These are phyloP conservation scores for Camellia granthamiana DNA, from an alignment of 148 eudicot genomes.

Conservation along the genomic window DNA sequence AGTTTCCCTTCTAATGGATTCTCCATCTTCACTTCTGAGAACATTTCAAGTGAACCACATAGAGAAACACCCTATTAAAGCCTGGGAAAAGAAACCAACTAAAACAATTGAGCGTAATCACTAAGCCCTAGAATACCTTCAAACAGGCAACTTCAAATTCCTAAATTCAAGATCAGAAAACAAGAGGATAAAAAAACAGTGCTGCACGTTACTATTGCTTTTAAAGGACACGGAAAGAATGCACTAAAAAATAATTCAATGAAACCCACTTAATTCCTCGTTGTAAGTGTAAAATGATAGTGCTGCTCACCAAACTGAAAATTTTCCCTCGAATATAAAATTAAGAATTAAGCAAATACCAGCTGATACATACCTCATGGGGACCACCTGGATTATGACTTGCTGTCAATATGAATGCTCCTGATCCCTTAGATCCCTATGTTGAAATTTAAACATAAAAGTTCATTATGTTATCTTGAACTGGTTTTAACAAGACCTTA, in stretches of 20 bases:
- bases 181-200: neutral
- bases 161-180: neutral
- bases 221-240: neutral
- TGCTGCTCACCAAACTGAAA: neutral
- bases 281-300: neutral
- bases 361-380: constrained; percentile 57
- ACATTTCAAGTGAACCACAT: neutral
- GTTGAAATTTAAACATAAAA: neutral
- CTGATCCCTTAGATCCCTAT: constrained; percentile 85
- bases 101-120: neutral
- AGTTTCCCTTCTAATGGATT: neutral
- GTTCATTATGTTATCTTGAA: neutral
- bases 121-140: neutral
- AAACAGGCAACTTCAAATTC: neutral
- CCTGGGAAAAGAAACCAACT: neutral
- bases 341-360: neutral
- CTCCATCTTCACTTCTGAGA: neutral
- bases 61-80: neutral
- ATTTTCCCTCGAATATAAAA: neutral
- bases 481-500: neutral
- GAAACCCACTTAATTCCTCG: neutral
- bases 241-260: neutral
- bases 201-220: constrained; percentile 1
- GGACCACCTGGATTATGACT: constrained; percentile 99
- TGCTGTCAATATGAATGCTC: constrained; percentile 92